Evolutionary conservation across 805 yeast genomes (phyloP).

Genomic region (Starmerella scarabaei): DNA sequence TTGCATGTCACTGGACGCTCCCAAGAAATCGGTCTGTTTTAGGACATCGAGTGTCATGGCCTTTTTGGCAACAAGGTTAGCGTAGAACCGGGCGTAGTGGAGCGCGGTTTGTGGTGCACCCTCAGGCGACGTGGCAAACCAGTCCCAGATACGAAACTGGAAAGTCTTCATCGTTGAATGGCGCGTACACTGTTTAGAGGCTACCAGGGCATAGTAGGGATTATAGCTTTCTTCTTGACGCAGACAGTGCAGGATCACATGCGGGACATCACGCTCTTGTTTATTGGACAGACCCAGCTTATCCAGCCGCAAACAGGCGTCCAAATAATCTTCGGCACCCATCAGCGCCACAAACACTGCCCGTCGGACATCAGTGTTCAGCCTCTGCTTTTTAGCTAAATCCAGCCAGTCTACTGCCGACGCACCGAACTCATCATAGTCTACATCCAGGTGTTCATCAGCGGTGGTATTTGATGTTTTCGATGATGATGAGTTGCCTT

Average conservation of each 20-base stretch:
- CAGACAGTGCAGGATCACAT: conserved; percentile 74
- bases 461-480: conserved; percentile 17
- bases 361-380: conserved; percentile 91
- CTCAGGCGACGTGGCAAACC: conserved; percentile 49
- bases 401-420: conserved; percentile 67
- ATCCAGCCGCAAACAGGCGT: conserved; percentile 71
- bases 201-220: conserved; percentile 78
- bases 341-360: conserved; percentile 88
- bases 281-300: conserved; percentile 63
- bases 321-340: conserved; percentile 88
- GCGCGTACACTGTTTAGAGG: conserved; percentile 55
- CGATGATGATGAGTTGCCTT: conserved; percentile 38
- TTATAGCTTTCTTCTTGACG: conserved; percentile 71
- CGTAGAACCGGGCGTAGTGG: conserved; percentile 72
- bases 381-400: conserved; percentile 71
- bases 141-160: conserved; percentile 85
- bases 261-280: conserved; percentile 79
- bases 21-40: conserved; percentile 59
- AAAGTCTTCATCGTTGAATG: conserved; percentile 70
- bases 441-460: conserved; percentile 37
- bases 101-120: conserved; percentile 37
- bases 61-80: conserved; percentile 59
- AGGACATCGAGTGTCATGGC: conserved; percentile 60
- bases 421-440: conserved; percentile 41
- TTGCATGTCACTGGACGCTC: conserved; percentile 46